Evolutionary conservation across 495 filamentous ascomycete genomes (phyloP).

Genomic region (Talaromyces wortmannii): DNA sequence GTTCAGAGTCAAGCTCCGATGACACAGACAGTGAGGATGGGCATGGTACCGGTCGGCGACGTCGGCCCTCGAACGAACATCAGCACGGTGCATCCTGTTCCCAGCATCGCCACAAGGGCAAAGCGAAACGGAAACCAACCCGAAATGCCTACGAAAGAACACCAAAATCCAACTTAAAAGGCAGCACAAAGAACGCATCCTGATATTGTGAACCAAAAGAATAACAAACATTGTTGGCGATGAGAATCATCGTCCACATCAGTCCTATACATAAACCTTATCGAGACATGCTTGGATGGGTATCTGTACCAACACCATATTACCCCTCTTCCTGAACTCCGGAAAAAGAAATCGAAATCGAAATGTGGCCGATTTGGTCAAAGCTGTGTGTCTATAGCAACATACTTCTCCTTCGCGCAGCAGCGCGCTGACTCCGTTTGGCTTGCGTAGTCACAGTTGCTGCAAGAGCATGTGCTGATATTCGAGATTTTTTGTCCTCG

Average conservation of each 20-base stretch:
- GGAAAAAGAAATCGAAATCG: background rate
- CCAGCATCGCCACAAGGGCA: constrained; percentile 31
- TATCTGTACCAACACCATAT: background rate
- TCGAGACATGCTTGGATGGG: background rate
- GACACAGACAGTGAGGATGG: constrained; percentile 55
- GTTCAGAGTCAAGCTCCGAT: constrained; percentile 53
- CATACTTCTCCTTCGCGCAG: constrained; percentile 44
- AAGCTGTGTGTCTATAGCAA: constrained; percentile 30
- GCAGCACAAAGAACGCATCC: background rate
- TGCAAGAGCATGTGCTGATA: constrained; percentile 2
- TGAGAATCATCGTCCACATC: background rate
- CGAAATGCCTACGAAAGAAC: constrained; percentile 96
- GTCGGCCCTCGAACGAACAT: constrained; percentile 12
- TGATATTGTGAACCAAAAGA: constrained; percentile 1
- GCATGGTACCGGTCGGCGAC: constrained; percentile 16
- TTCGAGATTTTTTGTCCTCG: background rate
- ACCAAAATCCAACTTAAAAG: constrained; percentile 44
- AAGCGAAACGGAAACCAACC: constrained; percentile 54
- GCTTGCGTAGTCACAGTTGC: constrained; percentile 10
- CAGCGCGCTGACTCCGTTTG: constrained; percentile 25
- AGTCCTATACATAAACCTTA: background rate
- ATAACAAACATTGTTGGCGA: background rate
- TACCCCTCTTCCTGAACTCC: constrained; percentile 1
- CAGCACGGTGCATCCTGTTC: constrained; percentile 19
- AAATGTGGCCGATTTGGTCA: background rate